phyloP scores from a whole-genome alignment of 2,329 filamentous ascomycete genomes.

The Sclerotinia sclerotiorum region DNA sequence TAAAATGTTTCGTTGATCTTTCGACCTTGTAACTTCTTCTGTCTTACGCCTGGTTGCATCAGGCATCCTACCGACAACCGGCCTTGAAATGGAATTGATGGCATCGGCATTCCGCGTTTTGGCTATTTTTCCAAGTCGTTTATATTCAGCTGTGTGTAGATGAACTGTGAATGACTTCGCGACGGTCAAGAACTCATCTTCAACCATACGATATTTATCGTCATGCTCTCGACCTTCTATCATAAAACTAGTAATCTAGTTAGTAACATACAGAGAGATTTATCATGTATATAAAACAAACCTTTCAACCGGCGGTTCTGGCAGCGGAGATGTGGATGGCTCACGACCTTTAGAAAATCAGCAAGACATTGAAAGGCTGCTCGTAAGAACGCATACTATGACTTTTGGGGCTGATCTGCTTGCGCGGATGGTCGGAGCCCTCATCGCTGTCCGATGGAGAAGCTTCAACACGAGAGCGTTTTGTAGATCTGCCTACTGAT shows the following conservation, averaged over 20 bases:
- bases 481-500: conserved; percentile 20
- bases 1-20: conserved; percentile 42
- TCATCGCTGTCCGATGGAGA: conserved; percentile 10
- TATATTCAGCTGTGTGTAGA: conserved; percentile 75
- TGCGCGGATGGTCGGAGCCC: neutral
- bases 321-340: conserved; percentile 54
- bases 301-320: conserved; percentile 50
- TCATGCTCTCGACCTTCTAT: conserved; percentile 62
- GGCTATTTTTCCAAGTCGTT: conserved; percentile 60
- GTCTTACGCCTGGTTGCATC: conserved; percentile 36
- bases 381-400: neutral
- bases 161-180: conserved; percentile 72
- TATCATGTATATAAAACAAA: conserved; percentile 31
- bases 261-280: neutral
- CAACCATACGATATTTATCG: conserved; percentile 77
- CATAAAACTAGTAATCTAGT: conserved; percentile 50
- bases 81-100: conserved; percentile 44
- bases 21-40: conserved; percentile 41
- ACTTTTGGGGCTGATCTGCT: neutral
- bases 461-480: conserved; percentile 26
- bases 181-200: conserved; percentile 71
- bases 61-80: conserved; percentile 41
- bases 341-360: conserved; percentile 36
- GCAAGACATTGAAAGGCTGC: neutral
- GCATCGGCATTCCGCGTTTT: conserved; percentile 53